Conservation (phyloP, 805 yeast species). For the Ogataea ganodermae region DNA sequence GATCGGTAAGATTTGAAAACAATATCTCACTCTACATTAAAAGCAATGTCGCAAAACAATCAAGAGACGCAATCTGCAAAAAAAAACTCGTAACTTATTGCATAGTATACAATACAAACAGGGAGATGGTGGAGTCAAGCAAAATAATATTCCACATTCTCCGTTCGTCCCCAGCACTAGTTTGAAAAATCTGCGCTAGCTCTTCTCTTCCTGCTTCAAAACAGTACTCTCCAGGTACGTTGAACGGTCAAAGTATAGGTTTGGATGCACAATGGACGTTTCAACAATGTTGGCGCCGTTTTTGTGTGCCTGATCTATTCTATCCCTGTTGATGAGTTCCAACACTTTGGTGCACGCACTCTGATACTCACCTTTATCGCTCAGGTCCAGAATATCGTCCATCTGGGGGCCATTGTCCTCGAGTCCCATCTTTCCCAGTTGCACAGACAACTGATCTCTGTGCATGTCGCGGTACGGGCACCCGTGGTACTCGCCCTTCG, state of each 20-base stretch:
- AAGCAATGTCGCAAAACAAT: too few species aligned
- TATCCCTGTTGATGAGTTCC: conserved; percentile 62
- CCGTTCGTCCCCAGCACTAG: too few species aligned
- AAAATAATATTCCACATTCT: too few species aligned
- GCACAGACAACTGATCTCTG: conserved; percentile 58
- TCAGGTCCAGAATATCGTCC: conserved; percentile 65
- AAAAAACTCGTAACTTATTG: too few species aligned
- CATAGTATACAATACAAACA: too few species aligned
- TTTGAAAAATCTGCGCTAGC: neutral
- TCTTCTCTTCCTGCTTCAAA: conserved; percentile 19
- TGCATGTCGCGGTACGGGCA: conserved; percentile 86
- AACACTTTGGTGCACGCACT: conserved; percentile 89
- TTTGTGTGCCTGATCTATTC: conserved; percentile 39
- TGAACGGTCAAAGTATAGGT: conserved; percentile 80
- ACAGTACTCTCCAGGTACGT: conserved; percentile 51
- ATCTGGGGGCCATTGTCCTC: conserved; percentile 51
- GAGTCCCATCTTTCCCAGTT: conserved; percentile 66
- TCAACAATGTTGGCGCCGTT: conserved; percentile 50
- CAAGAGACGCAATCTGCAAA: too few species aligned
- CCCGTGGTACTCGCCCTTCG: conserved; percentile 75
- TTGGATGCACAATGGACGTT: conserved; percentile 79
- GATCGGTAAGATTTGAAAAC: neutral
- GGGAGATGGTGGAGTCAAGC: too few species aligned
- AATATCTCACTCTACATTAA: too few species aligned
- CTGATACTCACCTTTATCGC: conserved; percentile 70